A percentile compares a stretch with the other conserved stretches of the same genome.
phyloP scores from a whole-genome alignment of 257 asterid genomes.

The Solanum ossicruentum region DNA sequence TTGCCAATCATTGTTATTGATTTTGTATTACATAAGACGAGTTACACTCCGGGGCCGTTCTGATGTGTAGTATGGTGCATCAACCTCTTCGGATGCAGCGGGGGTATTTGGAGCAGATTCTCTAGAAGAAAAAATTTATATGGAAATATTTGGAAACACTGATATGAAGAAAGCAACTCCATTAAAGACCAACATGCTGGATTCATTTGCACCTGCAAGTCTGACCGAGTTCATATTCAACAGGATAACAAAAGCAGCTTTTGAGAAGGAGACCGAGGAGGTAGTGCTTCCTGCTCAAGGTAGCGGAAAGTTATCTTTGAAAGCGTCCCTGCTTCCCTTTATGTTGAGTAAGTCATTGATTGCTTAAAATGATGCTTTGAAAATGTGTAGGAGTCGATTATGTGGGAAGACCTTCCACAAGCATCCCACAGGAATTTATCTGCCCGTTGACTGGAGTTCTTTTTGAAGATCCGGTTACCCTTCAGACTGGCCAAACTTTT shows the following conservation, averaged over 20 bases:
- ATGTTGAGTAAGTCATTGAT: not conserved
- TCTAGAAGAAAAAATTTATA: constrained; percentile 3
- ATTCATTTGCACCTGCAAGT: constrained; percentile 8
- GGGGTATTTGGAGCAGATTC: constrained; percentile 8
- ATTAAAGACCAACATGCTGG: not conserved
- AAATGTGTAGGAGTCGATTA: not conserved
- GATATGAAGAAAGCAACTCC: constrained; percentile 6
- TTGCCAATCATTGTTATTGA: not conserved
- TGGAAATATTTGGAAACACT: not conserved
- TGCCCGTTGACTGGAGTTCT: constrained; percentile 56
- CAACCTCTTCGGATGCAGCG: constrained; percentile 6
- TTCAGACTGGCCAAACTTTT: constrained; percentile 69
- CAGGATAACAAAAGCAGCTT: constrained; percentile 16
- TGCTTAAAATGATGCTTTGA: not conserved
- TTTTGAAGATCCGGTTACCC: constrained; percentile 65
- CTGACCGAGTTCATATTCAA: constrained; percentile 7
- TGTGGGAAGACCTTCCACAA: constrained; percentile 4
- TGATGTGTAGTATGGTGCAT: constrained; percentile 13
- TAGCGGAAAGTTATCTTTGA: constrained; percentile 3
- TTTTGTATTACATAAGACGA: not conserved
- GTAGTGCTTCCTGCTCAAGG: constrained; percentile 26
- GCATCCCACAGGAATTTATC: constrained; percentile 48
- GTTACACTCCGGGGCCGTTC: not conserved
- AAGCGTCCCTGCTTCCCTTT: not conserved
- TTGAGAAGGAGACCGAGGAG: constrained; percentile 18